These are phyloP conservation scores for Manihot esculenta DNA, from an alignment of 441 rosid genomes.

Conservation along the genomic window DNA sequence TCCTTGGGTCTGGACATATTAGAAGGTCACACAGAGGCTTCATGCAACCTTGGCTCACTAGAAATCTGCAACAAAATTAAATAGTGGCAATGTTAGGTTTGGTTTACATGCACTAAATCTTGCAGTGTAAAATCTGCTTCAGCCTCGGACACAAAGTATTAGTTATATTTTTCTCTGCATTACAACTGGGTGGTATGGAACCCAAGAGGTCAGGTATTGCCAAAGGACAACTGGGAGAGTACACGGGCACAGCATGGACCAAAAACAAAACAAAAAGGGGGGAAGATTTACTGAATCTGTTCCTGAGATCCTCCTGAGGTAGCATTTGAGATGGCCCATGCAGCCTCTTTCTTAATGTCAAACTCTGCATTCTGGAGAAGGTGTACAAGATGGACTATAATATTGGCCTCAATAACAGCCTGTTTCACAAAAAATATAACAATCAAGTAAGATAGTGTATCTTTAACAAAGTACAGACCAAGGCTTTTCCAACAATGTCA, in stretches of 20 bases:
- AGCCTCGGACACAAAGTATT: too few relatives aligned
- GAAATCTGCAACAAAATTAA: constrained; percentile 35
- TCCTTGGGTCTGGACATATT: constrained; percentile 78
- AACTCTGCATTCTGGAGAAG: constrained; percentile 81
- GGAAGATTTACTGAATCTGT: constrained; percentile 57
- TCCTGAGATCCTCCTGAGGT: constrained; percentile 80
- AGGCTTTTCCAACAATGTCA: neutral
- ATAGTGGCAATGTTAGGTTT: neutral
- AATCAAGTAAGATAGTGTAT: neutral
- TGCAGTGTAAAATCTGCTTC: neutral
- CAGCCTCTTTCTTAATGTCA: constrained; percentile 78
- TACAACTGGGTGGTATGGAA: neutral
- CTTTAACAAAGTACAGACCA: neutral
- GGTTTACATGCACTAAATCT: neutral
- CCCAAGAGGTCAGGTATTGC: neutral
- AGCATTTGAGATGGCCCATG: constrained; percentile 80
- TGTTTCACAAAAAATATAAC: constrained; percentile 15
- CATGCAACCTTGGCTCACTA: constrained; percentile 69
- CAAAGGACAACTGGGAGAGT: neutral
- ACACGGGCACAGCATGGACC: neutral
- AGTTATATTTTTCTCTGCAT: neutral
- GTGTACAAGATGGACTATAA: constrained; percentile 52
- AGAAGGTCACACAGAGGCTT: constrained; percentile 86
- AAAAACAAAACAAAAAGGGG: neutral
- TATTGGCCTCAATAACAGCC: constrained; percentile 65